Percentiles rank a stretch among this genome's conserved stretches.
phyloP scores from a whole-genome alignment of 495 filamentous ascomycete genomes.

The Tuber melanosporum region DNA sequence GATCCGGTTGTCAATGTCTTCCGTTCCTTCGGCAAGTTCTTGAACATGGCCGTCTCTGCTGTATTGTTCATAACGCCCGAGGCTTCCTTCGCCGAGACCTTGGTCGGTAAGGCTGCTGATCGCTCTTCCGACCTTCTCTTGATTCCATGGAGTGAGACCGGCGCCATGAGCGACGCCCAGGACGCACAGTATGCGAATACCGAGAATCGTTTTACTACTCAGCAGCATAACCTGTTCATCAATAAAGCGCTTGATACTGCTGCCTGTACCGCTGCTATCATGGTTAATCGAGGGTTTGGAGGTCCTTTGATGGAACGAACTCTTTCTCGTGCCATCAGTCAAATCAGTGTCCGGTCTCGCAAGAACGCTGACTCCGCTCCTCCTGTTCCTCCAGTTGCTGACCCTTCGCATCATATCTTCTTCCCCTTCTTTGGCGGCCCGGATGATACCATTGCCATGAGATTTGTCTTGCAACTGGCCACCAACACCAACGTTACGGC shows the following conservation, averaged over 20 bases:
- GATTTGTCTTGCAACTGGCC: slow-evolving; percentile 73
- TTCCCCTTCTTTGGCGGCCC: slow-evolving; percentile 78
- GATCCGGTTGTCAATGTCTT: slow-evolving; percentile 93
- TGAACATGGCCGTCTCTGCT: slow-evolving; percentile 77
- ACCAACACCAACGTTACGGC: slow-evolving; percentile 69
- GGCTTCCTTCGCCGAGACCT: slow-evolving; percentile 67
- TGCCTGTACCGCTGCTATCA: slow-evolving; percentile 65
- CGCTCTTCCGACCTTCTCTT: slow-evolving; percentile 71
- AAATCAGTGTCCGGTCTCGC: slow-evolving; percentile 45
- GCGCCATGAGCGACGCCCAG: slow-evolving; percentile 59
- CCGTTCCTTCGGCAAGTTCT: slow-evolving; percentile 75
- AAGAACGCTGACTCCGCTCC: slow-evolving; percentile 49
- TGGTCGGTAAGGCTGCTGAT: slow-evolving; percentile 61
- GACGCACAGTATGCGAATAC: slow-evolving; percentile 25
- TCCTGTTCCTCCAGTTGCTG: slow-evolving; percentile 48
- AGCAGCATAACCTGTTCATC: slow-evolving; percentile 61
- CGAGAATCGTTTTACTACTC: slow-evolving; percentile 50
- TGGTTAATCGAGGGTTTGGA: slow-evolving; percentile 70
- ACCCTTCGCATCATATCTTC: slow-evolving; percentile 78
- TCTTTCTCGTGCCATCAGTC: slow-evolving; percentile 41
- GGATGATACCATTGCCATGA: slow-evolving; percentile 76
- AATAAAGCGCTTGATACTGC: slow-evolving; percentile 55
- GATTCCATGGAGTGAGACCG: slow-evolving; percentile 87
- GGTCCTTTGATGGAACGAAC: slow-evolving; percentile 45
- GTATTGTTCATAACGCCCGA: slow-evolving; percentile 71